Evolutionary conservation across 169 alveolate genomes (phyloP), one percentile per base, ranked within the genome.

Genomic region (Eimeria zaria): DNA sequence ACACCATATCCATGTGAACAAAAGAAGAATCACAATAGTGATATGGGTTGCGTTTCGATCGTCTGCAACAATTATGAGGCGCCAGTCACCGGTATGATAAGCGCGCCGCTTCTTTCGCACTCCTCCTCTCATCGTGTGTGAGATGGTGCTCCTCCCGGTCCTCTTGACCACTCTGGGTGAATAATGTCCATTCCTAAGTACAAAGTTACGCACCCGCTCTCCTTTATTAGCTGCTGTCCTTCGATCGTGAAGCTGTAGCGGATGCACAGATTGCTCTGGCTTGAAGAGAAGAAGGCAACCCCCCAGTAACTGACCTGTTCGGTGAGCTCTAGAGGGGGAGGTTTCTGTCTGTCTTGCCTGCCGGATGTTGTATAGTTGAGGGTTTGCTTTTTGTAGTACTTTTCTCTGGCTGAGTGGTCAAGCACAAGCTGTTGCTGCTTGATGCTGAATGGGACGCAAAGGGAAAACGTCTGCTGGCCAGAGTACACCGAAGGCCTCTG

Each of bases 321-420:
- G 11, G 80, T 85, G 64, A 85, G 51, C 33, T 36, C 58, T 36
- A 85, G n/a, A 36, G 92, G 78, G 60, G 92, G 92, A 58, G 92
- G 80, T 39, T 60, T 85, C 92, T 85, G 92, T 36, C 92, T 14
- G 81, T 85, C 92, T 60, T 85, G 80, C 62, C 92, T 58, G 62
- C 92, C 92, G 16, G 92, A 85, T 1, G 67, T 85, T 0, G 80
- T 58, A 51, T 30, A 53, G 80, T 41, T 33, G 16, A 85, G 92
- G 58, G 92, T 58, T 48, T 85, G 92, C 80, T 27, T 85, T 39
- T 85, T 85, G 92, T 33, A 85, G 41, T 85, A 53, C 60, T 55
- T 85, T 60, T 55, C 78, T 2, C 92, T 60, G 53, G 92, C 78
- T 6, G 60, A 60, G 62, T 85, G 92, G 46, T 85, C 92, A 33